phyloP scores from a whole-genome alignment of 768 basidiomycete genomes.

The Russula foetens region DNA sequence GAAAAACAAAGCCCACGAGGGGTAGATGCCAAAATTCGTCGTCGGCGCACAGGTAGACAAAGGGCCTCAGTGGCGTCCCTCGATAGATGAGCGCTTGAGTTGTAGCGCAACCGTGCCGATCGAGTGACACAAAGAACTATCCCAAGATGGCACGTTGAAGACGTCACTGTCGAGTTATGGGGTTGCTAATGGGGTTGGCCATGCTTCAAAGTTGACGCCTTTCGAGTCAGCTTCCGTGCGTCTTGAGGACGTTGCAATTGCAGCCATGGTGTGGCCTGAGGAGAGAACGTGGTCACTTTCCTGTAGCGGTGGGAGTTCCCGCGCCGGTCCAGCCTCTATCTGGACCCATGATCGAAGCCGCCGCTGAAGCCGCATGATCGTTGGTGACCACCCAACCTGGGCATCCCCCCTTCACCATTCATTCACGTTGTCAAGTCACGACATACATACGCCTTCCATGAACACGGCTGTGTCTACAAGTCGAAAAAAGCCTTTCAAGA shows the following conservation, averaged over 20 bases:
- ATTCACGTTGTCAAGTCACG: neutral
- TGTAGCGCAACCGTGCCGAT: neutral
- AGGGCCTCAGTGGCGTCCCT: no score
- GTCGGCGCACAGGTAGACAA: neutral
- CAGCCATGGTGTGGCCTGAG: no score
- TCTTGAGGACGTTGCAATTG: no score
- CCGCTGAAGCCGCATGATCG: neutral
- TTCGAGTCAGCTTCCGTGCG: neutral
- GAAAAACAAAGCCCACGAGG: conserved; percentile 10
- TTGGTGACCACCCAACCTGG: neutral
- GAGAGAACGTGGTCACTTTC: no score
- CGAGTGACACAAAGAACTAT: conserved; percentile 1
- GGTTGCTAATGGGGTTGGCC: no score
- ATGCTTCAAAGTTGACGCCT: neutral
- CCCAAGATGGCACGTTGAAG: conserved; percentile 13
- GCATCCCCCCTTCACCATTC: neutral
- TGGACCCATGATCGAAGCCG: conserved; percentile 1
- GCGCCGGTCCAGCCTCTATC: neutral
- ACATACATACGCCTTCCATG: neutral
- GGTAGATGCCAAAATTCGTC: neutral
- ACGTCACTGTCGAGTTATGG: neutral
- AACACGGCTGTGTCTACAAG: neutral
- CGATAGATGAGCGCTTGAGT: neutral
- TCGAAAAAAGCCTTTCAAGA: conserved; percentile 2
- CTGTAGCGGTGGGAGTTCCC: no score